A percentile compares a stretch with the other conserved stretches of the same genome.
Conservation (phyloP, 352 stramenopile genomes). For the Phytopythium oedochilum region DNA sequence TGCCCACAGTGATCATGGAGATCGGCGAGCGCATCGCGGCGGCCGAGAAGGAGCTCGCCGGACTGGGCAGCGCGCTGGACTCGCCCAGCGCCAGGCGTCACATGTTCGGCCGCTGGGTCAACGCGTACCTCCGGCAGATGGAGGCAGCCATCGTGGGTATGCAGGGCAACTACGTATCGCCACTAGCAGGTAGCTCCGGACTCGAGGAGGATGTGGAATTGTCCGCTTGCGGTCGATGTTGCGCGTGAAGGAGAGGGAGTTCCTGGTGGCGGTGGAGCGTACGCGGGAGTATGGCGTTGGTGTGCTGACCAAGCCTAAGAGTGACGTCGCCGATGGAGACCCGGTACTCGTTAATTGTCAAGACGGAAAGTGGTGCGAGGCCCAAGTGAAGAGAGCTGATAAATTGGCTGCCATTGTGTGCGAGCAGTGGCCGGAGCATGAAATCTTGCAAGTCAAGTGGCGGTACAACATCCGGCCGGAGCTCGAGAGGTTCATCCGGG, state of each 20-base stretch:
- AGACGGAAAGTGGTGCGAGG: background rate
- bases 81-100: constrained; percentile 17
- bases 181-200: background rate
- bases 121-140: constrained; percentile 29
- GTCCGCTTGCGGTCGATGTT: background rate
- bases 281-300: constrained; percentile 1
- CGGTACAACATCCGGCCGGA: constrained; percentile 6
- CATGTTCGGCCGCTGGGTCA: constrained; percentile 23
- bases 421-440: background rate
- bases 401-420: background rate
- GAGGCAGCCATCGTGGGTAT: constrained; percentile 16
- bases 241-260: background rate
- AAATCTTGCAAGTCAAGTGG: background rate
- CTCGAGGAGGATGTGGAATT: background rate
- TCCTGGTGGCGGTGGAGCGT: background rate
- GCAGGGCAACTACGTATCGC: background rate
- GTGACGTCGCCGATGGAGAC: background rate
- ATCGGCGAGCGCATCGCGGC: constrained; percentile 24
- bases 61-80: constrained; percentile 20
- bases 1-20: constrained; percentile 40
- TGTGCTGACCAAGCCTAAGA: background rate
- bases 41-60: constrained; percentile 12
- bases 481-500: constrained; percentile 21
- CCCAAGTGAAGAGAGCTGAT: background rate
- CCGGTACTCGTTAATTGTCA: background rate